phyloP scores from a whole-genome alignment of 371 early-diverging fungal genomes.

The Apophysomyces elegans region DNA sequence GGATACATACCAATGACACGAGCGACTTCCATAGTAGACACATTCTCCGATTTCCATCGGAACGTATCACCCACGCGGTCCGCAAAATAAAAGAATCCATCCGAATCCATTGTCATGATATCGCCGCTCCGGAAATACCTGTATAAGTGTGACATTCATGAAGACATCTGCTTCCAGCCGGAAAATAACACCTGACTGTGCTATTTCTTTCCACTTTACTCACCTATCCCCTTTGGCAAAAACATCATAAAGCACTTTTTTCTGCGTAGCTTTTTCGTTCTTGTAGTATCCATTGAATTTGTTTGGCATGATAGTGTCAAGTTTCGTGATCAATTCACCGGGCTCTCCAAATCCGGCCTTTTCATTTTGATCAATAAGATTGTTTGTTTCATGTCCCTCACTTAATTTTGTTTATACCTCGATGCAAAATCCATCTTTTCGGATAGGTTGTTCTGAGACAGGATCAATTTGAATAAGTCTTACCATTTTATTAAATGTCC shows the following conservation, averaged over 20 bases:
- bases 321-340: no score
- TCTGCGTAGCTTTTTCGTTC: no score
- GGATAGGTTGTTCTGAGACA: slow-evolving; percentile 39
- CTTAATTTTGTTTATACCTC: no score
- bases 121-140: slow-evolving; percentile 74
- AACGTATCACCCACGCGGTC: slow-evolving; percentile 77
- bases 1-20: slow-evolving; percentile 61
- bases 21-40: slow-evolving; percentile 69
- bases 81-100: slow-evolving; percentile 58
- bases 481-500: slow-evolving; percentile 23
- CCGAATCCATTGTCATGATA: slow-evolving; percentile 53
- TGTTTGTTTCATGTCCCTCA: no score
- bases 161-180: slow-evolving; percentile 8
- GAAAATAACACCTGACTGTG: no score
- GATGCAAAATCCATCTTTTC: no score
- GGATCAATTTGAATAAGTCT: slow-evolving; percentile 44
- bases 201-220: background rate
- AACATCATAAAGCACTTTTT: no score
- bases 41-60: slow-evolving; percentile 69
- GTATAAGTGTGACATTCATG: slow-evolving; percentile 5
- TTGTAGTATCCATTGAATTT: no score
- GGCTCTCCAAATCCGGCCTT: no score
- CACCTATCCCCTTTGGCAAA: no score
- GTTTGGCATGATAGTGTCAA: no score
- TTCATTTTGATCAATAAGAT: no score